Conservation (phyloP, 2,329 filamentous ascomycete species). For the Phialocephala subalpina region DNA sequence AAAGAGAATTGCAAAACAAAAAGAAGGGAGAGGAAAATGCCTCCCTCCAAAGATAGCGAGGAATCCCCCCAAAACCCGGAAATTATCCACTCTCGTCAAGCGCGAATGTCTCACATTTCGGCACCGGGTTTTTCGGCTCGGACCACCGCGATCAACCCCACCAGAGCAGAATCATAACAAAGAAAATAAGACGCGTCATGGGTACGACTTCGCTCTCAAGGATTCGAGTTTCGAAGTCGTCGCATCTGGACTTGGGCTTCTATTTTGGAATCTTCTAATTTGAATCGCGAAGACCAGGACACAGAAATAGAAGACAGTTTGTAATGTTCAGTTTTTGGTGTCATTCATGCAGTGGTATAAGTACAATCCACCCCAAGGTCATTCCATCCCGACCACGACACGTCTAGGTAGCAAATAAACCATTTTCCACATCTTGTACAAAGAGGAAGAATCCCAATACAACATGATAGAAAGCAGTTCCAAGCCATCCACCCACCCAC, state of each 20-base stretch:
- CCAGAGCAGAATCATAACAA: conserved; percentile 24
- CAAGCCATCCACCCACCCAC: conserved; percentile 14
- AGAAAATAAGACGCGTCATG: conserved; percentile 23
- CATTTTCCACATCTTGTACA: conserved; percentile 17
- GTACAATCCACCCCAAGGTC: conserved; percentile 27
- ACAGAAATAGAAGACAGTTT: neutral
- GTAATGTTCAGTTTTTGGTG: conserved; percentile 19
- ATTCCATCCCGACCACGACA: conserved; percentile 13
- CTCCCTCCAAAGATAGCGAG: too few species aligned
- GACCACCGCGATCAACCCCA: neutral
- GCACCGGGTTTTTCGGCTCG: conserved; percentile 3
- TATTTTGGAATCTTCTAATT: too few species aligned
- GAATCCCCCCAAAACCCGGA: neutral
- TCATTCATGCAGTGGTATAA: conserved; percentile 36
- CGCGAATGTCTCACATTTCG: neutral
- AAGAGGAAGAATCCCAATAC: conserved; percentile 11
- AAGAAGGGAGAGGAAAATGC: too few species aligned
- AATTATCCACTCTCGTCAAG: neutral
- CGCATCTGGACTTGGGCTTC: too few species aligned
- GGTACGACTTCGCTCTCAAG: neutral
- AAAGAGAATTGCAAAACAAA: too few species aligned
- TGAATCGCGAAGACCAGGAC: neutral
- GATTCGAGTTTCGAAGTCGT: neutral
- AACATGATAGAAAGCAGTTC: conserved; percentile 16
- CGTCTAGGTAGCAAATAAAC: conserved; percentile 12